Evolutionary conservation across 1,139 yeast species (phyloP).

Genomic region (Debaryomyces fabryi): DNA sequence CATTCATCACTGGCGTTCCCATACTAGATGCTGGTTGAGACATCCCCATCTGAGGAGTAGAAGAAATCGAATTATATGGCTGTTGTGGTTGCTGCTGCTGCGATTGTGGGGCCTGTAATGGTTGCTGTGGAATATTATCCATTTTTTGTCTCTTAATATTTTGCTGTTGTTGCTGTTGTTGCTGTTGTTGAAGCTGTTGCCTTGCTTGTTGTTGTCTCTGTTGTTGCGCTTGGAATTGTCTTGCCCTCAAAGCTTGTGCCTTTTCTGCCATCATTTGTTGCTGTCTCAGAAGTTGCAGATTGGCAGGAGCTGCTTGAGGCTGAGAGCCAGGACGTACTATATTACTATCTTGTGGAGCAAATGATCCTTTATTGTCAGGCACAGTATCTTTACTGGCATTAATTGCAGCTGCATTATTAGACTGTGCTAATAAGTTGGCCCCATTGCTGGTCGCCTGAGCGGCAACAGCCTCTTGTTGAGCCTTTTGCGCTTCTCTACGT

Average conservation of each 20-base stretch:
- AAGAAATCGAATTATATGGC: conserved; percentile 10
- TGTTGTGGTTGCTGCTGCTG: conserved; percentile 18
- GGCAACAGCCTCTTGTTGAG: conserved; percentile 44
- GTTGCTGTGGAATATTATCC: conserved; percentile 14
- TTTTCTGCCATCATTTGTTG: conserved; percentile 13
- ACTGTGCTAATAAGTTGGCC: conserved; percentile 34
- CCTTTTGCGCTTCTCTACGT: conserved; percentile 47
- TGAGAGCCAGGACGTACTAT: neutral
- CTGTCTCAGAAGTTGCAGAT: conserved; percentile 8
- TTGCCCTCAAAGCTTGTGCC: conserved; percentile 22
- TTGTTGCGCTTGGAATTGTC: conserved; percentile 18
- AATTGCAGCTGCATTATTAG: conserved; percentile 14
- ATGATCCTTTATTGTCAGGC: conserved; percentile 5
- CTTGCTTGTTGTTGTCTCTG: conserved; percentile 25
- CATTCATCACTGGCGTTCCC: conserved; percentile 21
- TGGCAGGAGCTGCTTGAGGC: conserved; percentile 9
- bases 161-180: conserved; percentile 16
- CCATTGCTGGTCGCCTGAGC: conserved; percentile 37
- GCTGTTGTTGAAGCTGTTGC: conserved; percentile 24
- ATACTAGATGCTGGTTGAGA: conserved; percentile 16
- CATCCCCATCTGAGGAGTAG: conserved; percentile 13
- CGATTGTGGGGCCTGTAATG: conserved; percentile 14
- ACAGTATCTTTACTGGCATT: neutral
- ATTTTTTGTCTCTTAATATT: conserved; percentile 8
- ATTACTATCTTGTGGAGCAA: conserved; percentile 1